Evolutionary conservation across 306 rosid species (phyloP), one percentile per base, ranked within the genome.

Genomic region (Glycine latifolia): DNA sequence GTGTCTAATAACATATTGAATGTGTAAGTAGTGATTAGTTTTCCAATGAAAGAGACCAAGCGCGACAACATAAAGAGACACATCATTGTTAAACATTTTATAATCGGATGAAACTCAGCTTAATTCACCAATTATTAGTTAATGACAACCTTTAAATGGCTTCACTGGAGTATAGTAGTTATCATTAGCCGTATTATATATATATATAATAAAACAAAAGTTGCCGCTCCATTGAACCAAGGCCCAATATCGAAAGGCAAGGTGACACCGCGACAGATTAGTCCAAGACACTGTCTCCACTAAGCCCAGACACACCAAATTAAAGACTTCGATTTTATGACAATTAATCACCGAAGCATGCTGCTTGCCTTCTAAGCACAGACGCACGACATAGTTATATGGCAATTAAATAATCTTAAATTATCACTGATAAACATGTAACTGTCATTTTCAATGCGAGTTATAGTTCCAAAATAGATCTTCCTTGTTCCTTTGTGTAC

Each of bases 331-430:
- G 1, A 61, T 4, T 61, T 31, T 59, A 52, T 75, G 17, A 13
- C 44, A 26, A 79, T 62, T 35, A 72, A 1, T 26, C 31, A 26
- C 76, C 61, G 44, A 84, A 80, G 11, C 84, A 62, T 76, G 73
- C 46, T 63, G 33, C 91, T 89, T 89, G 81, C 87, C 91, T 86
- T 89, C 50, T 49, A 91, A 90, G 88, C 82, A 81, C 81, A 79
- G 72, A 78, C 48, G 13, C 75, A 31, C 74, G 3, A 17, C 54
- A 35, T 49, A 39, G 33, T 58, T 58, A 61, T 50, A 41, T 39
- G 12, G 2, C 31, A 46, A 65, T 79, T 74, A 50, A 70, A n/a
- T 69, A 71, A 44, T 48, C 50, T 7, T 12, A 39, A 48, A 13
- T 39, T 13, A 44, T 63, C 20, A 41, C 0, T 15, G 26, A 46